phyloP scores from a whole-genome alignment of 2,329 filamentous ascomycete genomes.

The Paradendryphiella salina region DNA sequence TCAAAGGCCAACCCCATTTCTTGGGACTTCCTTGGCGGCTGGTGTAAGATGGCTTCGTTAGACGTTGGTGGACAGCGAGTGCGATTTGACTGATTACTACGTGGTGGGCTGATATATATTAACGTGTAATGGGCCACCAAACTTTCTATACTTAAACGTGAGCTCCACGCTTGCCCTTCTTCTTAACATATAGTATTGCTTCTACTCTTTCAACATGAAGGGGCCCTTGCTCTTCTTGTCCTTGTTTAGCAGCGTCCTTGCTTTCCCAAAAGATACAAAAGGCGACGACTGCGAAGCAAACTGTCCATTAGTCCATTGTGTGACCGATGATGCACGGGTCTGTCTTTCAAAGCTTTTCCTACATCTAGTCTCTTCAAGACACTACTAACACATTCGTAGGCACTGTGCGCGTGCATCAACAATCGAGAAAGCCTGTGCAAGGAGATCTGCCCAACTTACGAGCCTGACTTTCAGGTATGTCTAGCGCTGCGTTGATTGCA shows the following conservation, averaged over 20 bases:
- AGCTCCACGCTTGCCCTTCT: not conserved
- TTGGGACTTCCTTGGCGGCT: constrained; percentile 2
- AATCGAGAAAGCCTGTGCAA: constrained; percentile 30
- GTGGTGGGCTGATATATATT: constrained; percentile 3
- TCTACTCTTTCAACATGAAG: constrained; percentile 2
- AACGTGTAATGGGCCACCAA: not conserved
- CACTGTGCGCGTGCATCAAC: constrained; percentile 37
- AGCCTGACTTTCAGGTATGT: constrained; percentile 5
- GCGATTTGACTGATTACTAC: not conserved
- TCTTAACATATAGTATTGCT: not conserved
- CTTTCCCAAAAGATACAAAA: not conserved
- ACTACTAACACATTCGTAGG: constrained; percentile 9
- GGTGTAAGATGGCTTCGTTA: constrained; percentile 1
- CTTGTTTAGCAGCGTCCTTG: constrained; percentile 3
- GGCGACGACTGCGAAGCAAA: not conserved
- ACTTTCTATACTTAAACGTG: not conserved
- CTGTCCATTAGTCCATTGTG: not conserved
- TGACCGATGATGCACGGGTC: not conserved
- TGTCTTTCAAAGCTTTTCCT: not conserved
- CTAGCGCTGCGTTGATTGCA: not conserved
- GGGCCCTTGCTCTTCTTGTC: constrained; percentile 1
- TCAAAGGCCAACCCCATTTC: not conserved
- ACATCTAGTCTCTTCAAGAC: too few relatives aligned
- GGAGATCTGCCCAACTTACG: constrained; percentile 29
- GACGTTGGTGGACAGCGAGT: not conserved